These are phyloP conservation scores for Cystofilobasidium macerans DNA, from an alignment of 768 basidiomycete species.

Conservation along the genomic window DNA sequence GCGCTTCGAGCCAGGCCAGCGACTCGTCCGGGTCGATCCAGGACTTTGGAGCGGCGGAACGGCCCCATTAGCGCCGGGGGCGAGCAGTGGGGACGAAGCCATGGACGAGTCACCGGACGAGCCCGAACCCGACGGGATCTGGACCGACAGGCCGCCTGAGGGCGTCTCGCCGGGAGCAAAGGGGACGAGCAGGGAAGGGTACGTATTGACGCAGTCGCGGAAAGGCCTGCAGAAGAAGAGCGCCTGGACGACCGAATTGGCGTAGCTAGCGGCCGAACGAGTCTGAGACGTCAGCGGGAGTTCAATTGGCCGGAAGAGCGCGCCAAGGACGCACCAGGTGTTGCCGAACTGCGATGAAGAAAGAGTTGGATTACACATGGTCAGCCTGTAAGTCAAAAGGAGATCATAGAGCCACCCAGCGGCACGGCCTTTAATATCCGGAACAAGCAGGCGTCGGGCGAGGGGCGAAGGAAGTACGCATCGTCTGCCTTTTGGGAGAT, in stretches of 20 bases:
- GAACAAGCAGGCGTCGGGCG: no score
- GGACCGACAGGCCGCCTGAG: slow-evolving; percentile 1
- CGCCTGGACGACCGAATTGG: slow-evolving; percentile 95
- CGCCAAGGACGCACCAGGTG: slow-evolving; percentile 58
- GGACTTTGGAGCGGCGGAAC: slow-evolving; percentile 7
- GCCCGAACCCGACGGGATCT: neutral
- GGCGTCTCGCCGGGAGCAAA: neutral
- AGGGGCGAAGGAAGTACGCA: no score
- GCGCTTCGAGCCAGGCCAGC: slow-evolving; percentile 28
- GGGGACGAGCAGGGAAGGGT: slow-evolving; percentile 45
- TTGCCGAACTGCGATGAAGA: slow-evolving; percentile 68
- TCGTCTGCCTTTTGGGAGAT: no score
- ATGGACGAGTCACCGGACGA: neutral
- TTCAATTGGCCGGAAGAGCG: neutral
- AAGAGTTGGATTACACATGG: slow-evolving; percentile 2
- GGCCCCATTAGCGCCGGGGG: neutral
- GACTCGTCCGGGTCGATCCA: neutral
- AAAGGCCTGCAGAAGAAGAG: slow-evolving; percentile 93
- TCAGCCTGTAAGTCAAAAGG: neutral
- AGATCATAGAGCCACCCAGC: no score
- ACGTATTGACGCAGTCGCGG: slow-evolving; percentile 62
- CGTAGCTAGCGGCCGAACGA: slow-evolving; percentile 56
- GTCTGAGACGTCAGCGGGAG: neutral
- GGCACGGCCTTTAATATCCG: no score
- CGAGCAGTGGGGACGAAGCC: neutral